phyloP scores from a whole-genome alignment of 1,139 yeast species.

The Pneumocystis murina region DNA sequence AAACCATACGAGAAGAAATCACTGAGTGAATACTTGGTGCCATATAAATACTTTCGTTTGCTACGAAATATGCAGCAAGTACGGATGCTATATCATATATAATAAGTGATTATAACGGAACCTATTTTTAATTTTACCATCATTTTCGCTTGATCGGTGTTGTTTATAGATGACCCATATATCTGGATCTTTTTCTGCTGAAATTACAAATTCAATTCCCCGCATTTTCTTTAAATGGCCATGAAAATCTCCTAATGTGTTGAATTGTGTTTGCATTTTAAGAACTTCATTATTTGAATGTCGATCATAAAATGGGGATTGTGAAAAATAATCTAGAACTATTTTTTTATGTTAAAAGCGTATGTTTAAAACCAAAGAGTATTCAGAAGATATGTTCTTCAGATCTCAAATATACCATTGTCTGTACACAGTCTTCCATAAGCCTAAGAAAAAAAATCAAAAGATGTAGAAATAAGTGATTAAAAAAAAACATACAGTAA shows the following conservation, averaged over 20 bases:
- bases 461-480: neutral
- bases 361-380: too few species aligned
- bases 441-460: conserved; percentile 33
- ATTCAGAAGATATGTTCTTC: too few species aligned
- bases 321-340: conserved; percentile 73
- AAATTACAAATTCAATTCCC: conserved; percentile 73
- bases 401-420: conserved; percentile 31
- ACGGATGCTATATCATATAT: conserved; percentile 26
- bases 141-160: conserved; percentile 39
- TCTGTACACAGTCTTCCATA: conserved; percentile 66
- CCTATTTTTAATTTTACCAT: conserved; percentile 17
- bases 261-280: conserved; percentile 89
- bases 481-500: conserved; percentile 19
- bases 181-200: conserved; percentile 58
- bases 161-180: conserved; percentile 85
- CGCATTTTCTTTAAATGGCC: conserved; percentile 57
- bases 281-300: conserved; percentile 87
- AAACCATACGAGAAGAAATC: conserved; percentile 36
- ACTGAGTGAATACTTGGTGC: conserved; percentile 55
- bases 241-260: conserved; percentile 36
- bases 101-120: neutral
- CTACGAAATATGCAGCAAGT: conserved; percentile 63
- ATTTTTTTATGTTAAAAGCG: neutral
- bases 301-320: conserved; percentile 88
- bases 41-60: conserved; percentile 87